Percentiles rank a stretch among this genome's conserved stretches.
Evolutionary conservation across 2,329 filamentous ascomycete species (phyloP).

Genomic region (Cercospora sp.): DNA sequence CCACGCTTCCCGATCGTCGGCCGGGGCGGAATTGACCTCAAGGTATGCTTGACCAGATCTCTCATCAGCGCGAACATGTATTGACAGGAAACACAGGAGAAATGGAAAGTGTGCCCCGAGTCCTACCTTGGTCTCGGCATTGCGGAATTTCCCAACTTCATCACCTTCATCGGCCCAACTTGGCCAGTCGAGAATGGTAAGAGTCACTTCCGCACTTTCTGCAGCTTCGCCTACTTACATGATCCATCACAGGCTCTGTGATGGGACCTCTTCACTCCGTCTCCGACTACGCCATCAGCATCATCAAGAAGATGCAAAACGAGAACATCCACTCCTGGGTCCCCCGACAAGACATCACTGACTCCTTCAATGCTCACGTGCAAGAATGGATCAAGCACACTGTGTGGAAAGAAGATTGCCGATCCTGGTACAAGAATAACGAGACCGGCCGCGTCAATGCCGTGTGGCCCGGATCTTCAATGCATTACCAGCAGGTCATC

Average conservation of each 20-base stretch:
- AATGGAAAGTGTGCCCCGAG: conserved; percentile 43
- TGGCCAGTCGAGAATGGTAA: conserved; percentile 47
- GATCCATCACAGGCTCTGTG: conserved; percentile 51
- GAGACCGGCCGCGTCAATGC: conserved; percentile 49
- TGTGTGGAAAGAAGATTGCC: conserved; percentile 51
- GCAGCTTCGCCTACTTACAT: neutral
- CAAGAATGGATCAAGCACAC: conserved; percentile 52
- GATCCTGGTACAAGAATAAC: conserved; percentile 48
- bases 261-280: conserved; percentile 45
- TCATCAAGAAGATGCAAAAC: conserved; percentile 50
- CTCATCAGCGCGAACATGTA: neutral
- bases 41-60: conserved; percentile 17
- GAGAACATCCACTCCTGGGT: conserved; percentile 48
- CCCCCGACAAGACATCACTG: conserved; percentile 45
- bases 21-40: conserved; percentile 43
- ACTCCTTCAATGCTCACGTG: conserved; percentile 47
- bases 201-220: neutral
- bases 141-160: conserved; percentile 46
- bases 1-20: conserved; percentile 49
- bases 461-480: conserved; percentile 53
- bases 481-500: conserved; percentile 51
- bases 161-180: conserved; percentile 40
- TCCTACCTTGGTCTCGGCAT: conserved; percentile 46
- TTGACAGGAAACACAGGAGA: conserved; percentile 28
- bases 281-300: conserved; percentile 44